These are phyloP conservation scores for Neckera pumila DNA, from an alignment of 225 moss, liverwort and hornwort species.

Conservation along the genomic window DNA sequence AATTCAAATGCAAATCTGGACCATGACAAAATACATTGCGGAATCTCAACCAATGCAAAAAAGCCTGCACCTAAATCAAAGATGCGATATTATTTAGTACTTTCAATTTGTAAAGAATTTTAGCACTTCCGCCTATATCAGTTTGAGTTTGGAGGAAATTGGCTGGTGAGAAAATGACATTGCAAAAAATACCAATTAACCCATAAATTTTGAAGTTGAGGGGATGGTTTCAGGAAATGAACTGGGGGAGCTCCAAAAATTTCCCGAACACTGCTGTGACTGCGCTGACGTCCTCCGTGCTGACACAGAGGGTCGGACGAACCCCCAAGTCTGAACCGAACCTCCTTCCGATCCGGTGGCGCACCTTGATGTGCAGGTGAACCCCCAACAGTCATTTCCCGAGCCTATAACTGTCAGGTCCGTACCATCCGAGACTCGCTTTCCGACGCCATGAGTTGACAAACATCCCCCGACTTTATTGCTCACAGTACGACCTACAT, in stretches of 20 bases:
- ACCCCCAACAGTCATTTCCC: background rate
- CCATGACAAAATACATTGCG: rapidly evolving
- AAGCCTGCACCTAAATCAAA: rapidly evolving
- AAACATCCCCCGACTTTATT: background rate
- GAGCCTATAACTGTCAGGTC: background rate
- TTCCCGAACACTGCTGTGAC: background rate
- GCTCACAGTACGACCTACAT: background rate
- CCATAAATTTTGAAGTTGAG: background rate
- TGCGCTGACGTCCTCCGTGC: background rate
- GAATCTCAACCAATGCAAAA: background rate
- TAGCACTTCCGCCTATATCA: rapidly evolving
- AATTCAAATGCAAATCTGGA: rapidly evolving
- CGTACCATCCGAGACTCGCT: background rate
- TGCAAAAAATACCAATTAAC: rapidly evolving
- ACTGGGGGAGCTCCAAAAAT: background rate
- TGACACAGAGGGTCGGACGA: background rate
- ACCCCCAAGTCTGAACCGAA: background rate
- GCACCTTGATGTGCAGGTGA: background rate
- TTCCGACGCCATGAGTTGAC: background rate
- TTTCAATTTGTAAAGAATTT: background rate
- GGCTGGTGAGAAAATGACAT: rapidly evolving
- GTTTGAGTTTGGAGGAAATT: background rate
- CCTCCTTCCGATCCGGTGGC: background rate
- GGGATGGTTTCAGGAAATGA: background rate
- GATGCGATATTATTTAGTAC: background rate